Base-by-base conservation (phyloP, 2,329 filamentous ascomycete species). In the Colletotrichum shisoi region DNA sequence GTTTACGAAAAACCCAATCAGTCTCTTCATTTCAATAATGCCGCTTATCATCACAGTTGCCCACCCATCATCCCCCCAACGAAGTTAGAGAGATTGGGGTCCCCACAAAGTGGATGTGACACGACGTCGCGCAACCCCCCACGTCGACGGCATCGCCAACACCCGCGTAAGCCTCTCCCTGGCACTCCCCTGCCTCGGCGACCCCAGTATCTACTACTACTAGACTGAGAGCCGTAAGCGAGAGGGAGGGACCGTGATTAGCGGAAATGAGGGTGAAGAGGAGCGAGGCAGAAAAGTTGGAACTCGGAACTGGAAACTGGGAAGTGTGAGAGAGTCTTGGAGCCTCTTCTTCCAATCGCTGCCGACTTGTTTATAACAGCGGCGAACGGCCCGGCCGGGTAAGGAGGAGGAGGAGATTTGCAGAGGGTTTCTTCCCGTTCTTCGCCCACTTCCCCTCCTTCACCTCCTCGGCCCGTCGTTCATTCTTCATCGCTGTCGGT, bases 71-170 rank as follows among this genome's bases (percentile, higher is more conserved):
- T n/a, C 49, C 34, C 49, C 24, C 40, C 48, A 49, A 48, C 34
- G 27, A 31, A 49, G 64, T 40, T 39, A 37, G 54, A 46, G 65
- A 68, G 40, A 65, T 68, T 68, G 44, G 42, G 8, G 21, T 60
- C 61, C 31, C 65, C 65, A 60, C 61, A 68, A 65, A 59, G 65
- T 68, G 65, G 65, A 64, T 65, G 48, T 60, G 56, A 42, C 65
- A 59, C 61, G 65, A 68, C 65, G 65, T 64, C 65, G 65, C 54
- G 51, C 48, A 24, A 24, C 51, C 34, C 24, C 24, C 24, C 24
- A 15, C 51, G 31, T 11, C 24, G 31, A 54, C 46, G 37, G 37
- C 54, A 54, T 64, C 61, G 54, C 48, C 64, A 52, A 56, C 49
- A 56, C 17, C 37, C 54, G 48, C 56, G 56, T 31, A 49, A 42